These are phyloP conservation scores for Pontederia crassipes DNA, from an alignment of 176 grass and related monocot genomes.

Conservation along the genomic window DNA sequence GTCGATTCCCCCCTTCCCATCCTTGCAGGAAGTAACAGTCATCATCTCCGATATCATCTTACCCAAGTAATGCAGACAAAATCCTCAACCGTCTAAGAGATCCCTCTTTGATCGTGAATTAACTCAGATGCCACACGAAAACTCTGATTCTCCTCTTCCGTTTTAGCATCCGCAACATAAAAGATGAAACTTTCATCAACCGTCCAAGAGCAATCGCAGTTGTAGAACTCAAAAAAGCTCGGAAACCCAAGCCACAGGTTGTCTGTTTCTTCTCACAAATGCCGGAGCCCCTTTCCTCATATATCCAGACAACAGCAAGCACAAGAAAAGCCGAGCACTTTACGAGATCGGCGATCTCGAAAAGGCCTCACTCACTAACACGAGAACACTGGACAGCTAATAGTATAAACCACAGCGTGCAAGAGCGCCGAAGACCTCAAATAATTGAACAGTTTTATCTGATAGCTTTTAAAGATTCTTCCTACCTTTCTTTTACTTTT, in stretches of 20 bases:
- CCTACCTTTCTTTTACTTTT: constrained; percentile 32
- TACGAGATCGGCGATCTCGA: constrained; percentile 20
- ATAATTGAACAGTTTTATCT: constrained; percentile 48
- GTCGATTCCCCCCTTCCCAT: constrained; percentile 33
- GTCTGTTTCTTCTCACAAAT: constrained; percentile 24
- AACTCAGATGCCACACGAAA: background rate
- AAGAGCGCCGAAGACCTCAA: constrained; percentile 2
- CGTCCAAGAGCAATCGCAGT: background rate
- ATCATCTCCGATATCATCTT: constrained; percentile 16
- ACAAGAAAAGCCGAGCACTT: constrained; percentile 29
- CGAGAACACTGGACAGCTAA: constrained; percentile 25
- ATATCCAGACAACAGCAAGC: constrained; percentile 50
- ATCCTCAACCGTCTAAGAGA: background rate
- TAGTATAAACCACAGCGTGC: constrained; percentile 10
- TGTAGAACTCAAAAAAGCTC: constrained; percentile 1
- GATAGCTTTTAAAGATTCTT: constrained; percentile 69
- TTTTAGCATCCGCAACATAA: constrained; percentile 26
- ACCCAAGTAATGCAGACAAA: background rate
- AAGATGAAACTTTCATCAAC: constrained; percentile 22
- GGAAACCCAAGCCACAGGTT: constrained; percentile 5
- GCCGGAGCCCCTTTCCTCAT: constrained; percentile 43
- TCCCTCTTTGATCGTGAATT: background rate
- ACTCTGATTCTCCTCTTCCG: constrained; percentile 9
- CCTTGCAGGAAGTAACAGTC: constrained; percentile 29
- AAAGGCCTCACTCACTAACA: constrained; percentile 23